These are phyloP conservation scores for Penicillium manginii DNA, from an alignment of 495 filamentous ascomycete species.

Conservation along the genomic window DNA sequence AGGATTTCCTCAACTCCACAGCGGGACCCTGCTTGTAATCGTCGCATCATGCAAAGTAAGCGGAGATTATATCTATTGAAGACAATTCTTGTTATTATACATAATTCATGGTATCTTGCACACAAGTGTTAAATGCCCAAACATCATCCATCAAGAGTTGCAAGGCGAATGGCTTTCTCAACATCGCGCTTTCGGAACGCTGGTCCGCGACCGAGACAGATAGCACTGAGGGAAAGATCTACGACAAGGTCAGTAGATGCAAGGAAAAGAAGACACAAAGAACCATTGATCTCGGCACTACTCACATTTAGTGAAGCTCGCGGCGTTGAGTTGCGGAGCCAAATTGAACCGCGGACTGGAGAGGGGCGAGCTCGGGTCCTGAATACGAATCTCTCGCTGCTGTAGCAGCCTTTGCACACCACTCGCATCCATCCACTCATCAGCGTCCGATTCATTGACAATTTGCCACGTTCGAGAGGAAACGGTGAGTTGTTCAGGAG, in stretches of 20 bases:
- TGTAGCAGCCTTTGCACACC: constrained; percentile 32
- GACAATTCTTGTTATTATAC: not conserved
- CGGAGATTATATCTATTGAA: not conserved
- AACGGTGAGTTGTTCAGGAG: constrained; percentile 16
- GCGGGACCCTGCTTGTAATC: not conserved
- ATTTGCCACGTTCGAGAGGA: constrained; percentile 30
- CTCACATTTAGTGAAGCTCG: constrained; percentile 34
- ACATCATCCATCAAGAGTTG: constrained; percentile 24
- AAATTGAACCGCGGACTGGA: constrained; percentile 15
- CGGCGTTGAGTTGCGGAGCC: constrained; percentile 21
- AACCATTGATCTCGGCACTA: constrained; percentile 5
- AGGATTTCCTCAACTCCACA: not conserved
- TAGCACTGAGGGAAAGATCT: constrained; percentile 25
- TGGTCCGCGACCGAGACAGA: constrained; percentile 38
- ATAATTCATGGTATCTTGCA: not conserved
- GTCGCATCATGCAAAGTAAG: not conserved
- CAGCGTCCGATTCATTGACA: constrained; percentile 23
- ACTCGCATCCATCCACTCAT: constrained; percentile 34
- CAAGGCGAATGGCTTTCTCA: constrained; percentile 30
- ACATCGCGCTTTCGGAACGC: constrained; percentile 14
- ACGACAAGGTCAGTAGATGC: constrained; percentile 16
- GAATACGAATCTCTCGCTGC: constrained; percentile 22
- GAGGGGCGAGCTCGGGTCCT: constrained; percentile 15
- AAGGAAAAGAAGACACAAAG: not conserved
- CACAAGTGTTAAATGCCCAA: constrained; percentile 18